Conservation (phyloP, 441 rosid species). For the Brassica hybrid region DNA sequence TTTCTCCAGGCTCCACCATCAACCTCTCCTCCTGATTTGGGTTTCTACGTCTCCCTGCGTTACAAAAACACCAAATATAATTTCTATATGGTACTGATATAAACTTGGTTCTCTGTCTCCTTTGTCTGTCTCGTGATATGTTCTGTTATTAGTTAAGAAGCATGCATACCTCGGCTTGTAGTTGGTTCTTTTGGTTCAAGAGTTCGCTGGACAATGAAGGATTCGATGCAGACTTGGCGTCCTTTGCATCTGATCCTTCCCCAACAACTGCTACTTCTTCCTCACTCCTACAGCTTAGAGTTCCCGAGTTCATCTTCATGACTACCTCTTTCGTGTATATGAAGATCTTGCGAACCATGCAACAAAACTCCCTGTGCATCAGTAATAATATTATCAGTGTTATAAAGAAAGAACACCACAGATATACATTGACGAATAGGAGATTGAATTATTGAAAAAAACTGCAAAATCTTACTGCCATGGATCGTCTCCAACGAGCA, state of each 20-base stretch:
- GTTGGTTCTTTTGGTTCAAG: slow-evolving; percentile 25
- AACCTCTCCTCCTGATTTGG: not conserved
- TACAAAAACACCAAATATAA: not conserved
- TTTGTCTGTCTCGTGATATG: not conserved
- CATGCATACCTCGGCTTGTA: slow-evolving; percentile 34
- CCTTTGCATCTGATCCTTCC: slow-evolving; percentile 57
- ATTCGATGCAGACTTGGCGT: slow-evolving; percentile 49
- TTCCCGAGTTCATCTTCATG: slow-evolving; percentile 79
- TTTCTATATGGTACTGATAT: not conserved
- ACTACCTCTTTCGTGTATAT: slow-evolving; percentile 92
- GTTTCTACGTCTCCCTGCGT: slow-evolving; percentile 10
- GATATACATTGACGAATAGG: not conserved
- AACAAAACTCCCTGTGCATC: slow-evolving; percentile 81
- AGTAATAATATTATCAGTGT: slow-evolving; percentile 7
- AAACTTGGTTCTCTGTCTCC: not conserved
- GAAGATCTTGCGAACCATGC: slow-evolving; percentile 86
- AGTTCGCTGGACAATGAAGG: slow-evolving; percentile 48
- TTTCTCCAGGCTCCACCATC: slow-evolving; percentile 26
- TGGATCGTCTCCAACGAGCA: slow-evolving; percentile 99
- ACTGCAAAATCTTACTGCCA: slow-evolving; percentile 78
- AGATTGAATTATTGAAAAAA: not conserved
- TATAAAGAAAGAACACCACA: not conserved
- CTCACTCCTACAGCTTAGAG: slow-evolving; percentile 58
- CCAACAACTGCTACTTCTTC: slow-evolving; percentile 49
- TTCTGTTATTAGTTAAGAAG: not conserved